phyloP scores from a whole-genome alignment of 768 basidiomycete genomes.

The Tremella fuciformis region DNA sequence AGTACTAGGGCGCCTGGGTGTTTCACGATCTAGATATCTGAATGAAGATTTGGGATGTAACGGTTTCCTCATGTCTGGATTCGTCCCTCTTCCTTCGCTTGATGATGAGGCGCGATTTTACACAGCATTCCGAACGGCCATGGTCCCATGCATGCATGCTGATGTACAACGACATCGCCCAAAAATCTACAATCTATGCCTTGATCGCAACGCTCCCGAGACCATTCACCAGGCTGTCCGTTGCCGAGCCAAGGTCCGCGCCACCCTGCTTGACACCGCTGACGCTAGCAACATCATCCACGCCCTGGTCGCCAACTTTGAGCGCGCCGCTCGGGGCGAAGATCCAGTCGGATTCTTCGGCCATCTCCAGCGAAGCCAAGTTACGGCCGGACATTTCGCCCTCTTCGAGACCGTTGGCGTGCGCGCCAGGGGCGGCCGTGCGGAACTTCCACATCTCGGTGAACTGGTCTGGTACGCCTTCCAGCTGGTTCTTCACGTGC shows the following conservation, averaged over 20 bases:
- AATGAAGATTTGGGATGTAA: background rate
- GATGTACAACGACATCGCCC: too few relatives aligned
- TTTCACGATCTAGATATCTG: too few relatives aligned
- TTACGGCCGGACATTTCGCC: constrained; percentile 21
- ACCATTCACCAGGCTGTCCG: too few relatives aligned
- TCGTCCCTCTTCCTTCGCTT: too few relatives aligned
- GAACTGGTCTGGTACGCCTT: constrained; percentile 13
- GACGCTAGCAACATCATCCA: constrained; percentile 2
- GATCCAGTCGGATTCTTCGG: constrained; percentile 25
- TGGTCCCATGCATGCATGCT: too few relatives aligned
- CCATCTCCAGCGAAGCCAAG: constrained; percentile 23
- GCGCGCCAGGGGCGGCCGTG: constrained; percentile 5
- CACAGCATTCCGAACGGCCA: too few relatives aligned
- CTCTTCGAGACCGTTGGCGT: constrained; percentile 27
- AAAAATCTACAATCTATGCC: constrained; percentile 1
- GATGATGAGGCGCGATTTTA: too few relatives aligned
- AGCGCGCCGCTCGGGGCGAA: constrained; percentile 10
- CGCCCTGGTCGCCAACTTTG: constrained; percentile 9
- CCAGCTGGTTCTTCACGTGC: constrained; percentile 21
- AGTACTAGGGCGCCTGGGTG: too few relatives aligned
- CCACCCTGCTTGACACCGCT: constrained; percentile 6
- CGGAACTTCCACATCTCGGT: constrained; percentile 25
- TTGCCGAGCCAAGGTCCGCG: background rate
- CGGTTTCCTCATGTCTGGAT: background rate
- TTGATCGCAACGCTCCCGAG: background rate